These are phyloP conservation scores for Kodamaea ohmeri DNA, from an alignment of 1,139 yeast genomes.

Conservation along the genomic window DNA sequence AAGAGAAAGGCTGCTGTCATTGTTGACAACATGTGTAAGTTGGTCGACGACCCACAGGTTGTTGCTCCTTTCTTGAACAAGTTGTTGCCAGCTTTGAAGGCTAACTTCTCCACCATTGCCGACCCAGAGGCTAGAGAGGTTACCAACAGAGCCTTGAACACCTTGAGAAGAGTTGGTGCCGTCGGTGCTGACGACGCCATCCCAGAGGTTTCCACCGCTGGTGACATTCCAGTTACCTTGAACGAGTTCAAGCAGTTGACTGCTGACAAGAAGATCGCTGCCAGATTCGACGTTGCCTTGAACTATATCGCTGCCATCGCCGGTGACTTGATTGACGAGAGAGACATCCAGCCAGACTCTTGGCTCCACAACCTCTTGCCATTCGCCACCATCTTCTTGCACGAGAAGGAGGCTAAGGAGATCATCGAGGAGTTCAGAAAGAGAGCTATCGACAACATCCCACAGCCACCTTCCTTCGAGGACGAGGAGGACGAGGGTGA, in stretches of 20 bases:
- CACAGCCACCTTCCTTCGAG: conserved; percentile 91
- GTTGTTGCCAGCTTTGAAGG: conserved; percentile 93
- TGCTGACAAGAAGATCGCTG: conserved; percentile 64
- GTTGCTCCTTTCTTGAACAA: conserved; percentile 98
- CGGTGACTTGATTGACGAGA: conserved; percentile 98
- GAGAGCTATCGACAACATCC: conserved; percentile 96
- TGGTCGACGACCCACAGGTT: conserved; percentile 99
- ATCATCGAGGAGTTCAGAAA: conserved; percentile 93
- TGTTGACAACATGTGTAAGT: conserved; percentile 99
- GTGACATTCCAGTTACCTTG: conserved; percentile 87
- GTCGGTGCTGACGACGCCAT: conserved; percentile 83
- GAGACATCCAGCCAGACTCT: conserved; percentile 87
- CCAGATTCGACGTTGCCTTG: conserved; percentile 75
- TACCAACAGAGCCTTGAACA: conserved; percentile 93
- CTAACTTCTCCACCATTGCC: conserved; percentile 93
- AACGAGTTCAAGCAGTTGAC: conserved; percentile 75
- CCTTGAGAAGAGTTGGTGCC: conserved; percentile 98
- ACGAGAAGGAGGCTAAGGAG: conserved; percentile 88
- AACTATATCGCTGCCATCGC: conserved; percentile 92
- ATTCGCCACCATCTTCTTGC: conserved; percentile 92
- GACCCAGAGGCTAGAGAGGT: conserved; percentile 99
- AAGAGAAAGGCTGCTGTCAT: conserved; percentile 99
- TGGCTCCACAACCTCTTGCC: conserved; percentile 90
- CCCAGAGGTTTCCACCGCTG: conserved; percentile 98
- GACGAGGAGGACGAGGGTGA: conserved; percentile 99